phyloP scores from a whole-genome alignment of 2,329 filamentous ascomycete genomes.

The Talaromyces sp. region DNA sequence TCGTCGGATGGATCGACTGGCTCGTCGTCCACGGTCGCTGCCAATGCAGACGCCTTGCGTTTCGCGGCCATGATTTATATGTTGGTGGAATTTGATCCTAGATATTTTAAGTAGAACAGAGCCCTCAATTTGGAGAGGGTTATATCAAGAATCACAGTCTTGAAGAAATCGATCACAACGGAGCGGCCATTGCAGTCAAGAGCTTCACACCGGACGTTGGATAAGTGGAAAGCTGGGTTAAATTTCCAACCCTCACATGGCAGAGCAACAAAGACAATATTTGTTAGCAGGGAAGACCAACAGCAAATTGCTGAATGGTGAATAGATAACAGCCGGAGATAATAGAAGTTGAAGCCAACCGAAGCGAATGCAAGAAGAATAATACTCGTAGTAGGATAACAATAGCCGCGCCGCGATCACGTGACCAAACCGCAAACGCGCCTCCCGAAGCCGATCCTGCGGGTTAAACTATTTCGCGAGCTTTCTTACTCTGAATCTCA shows the following conservation, averaged over 20 bases:
- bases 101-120: not conserved
- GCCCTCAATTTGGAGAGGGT: not conserved
- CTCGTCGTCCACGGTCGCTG: conserved; percentile 65
- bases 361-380: not conserved
- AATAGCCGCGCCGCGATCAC: conserved; percentile 20
- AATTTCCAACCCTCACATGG: not conserved
- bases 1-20: conserved; percentile 91
- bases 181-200: conserved; percentile 14
- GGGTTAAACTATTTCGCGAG: conserved; percentile 19
- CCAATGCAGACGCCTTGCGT: conserved; percentile 78
- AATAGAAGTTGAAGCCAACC: not conserved
- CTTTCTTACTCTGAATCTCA: conserved; percentile 20
- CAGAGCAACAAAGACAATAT: not conserved
- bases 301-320: not conserved
- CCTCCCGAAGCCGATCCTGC: conserved; percentile 15
- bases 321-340: not conserved
- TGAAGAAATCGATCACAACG: conserved; percentile 12
- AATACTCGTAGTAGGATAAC: not conserved
- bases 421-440: conserved; percentile 25
- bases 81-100: not conserved
- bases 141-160: not conserved
- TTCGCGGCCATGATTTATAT: conserved; percentile 76
- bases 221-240: not conserved
- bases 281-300: no score
- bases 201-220: not conserved